Conservation (phyloP, 768 basidiomycete genomes). For the Ephemerocybe angulata region DNA sequence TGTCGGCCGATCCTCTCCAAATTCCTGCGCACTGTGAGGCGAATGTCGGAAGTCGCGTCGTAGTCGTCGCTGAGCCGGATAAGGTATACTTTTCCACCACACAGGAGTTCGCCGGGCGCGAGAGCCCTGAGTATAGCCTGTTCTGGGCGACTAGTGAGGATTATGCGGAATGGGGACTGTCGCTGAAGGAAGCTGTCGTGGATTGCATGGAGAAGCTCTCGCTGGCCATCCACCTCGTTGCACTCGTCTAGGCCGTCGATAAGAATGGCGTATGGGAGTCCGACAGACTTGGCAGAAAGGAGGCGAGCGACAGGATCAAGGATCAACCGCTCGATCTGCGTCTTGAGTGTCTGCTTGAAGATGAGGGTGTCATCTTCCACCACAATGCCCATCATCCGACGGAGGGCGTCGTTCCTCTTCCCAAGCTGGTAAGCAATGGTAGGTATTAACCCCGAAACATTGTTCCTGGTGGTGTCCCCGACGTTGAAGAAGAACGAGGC, state of each 20-base stretch:
- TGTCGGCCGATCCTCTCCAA: too few species aligned
- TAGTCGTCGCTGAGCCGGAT: slow-evolving; percentile 4
- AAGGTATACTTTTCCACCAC: background rate
- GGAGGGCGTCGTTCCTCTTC: background rate
- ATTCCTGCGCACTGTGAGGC: background rate
- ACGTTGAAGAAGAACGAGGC: slow-evolving; percentile 13
- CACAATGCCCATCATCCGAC: background rate
- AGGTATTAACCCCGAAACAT: slow-evolving; percentile 5
- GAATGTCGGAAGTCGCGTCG: slow-evolving; percentile 5
- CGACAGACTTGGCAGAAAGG: background rate
- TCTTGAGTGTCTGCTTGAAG: background rate
- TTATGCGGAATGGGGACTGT: slow-evolving; percentile 9
- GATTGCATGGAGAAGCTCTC: slow-evolving; percentile 8
- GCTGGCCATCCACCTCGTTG: slow-evolving; percentile 5
- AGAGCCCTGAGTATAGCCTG: slow-evolving; percentile 6
- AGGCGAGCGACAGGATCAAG: background rate
- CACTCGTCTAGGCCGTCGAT: slow-evolving; percentile 18
- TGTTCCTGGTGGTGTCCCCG: slow-evolving; percentile 1
- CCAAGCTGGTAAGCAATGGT: slow-evolving; percentile 13
- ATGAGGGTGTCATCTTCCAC: background rate
- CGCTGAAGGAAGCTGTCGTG: background rate
- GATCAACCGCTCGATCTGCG: slow-evolving; percentile 8
- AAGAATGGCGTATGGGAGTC: background rate
- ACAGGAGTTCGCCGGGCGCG: background rate
- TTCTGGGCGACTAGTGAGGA: slow-evolving; percentile 16